Base-by-base conservation (phyloP, 129 eudicot genomes). In the Cynara cardunculus region DNA sequence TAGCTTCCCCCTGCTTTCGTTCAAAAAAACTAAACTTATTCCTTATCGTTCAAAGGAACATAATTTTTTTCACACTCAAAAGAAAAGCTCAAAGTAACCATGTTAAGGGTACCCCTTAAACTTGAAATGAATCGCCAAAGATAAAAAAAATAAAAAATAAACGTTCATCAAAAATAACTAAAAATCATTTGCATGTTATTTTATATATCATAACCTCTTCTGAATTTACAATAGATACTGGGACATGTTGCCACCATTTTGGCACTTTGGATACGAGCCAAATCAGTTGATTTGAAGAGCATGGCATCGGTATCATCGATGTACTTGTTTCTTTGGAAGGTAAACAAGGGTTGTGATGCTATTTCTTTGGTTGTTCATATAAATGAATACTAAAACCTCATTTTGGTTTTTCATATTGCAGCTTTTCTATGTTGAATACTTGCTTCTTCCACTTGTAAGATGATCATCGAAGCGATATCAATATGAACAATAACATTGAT, bases 301-400 rank as follows among this genome's bases (percentile, higher is more conserved):
- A 27, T 61, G 19, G 24, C 73, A 13, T 83, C 86, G 0, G 3
- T 77, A 77, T 83, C 82, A 61, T 71, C 82, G 9, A 83, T 83
- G 86, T 83, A 83, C 59, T 27, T 83, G 39, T 83, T 76, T 83
- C 82, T 83, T 46, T 83, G 86, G 86, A 83, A 83, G 86, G 86
- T 82, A 82, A 66, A 32, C 25, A 16, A 28, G 34, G 72, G 16
- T 71, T 34, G 19, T 3, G 53, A 71, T 44, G 3, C n/a, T 19
- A 18, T 25, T 6, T 74, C n/a, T 18, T 28, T n/a, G 6, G 25
- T 18, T 70, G 24, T 35, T 70, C 25, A 30, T 34, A 71, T 71
- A 4, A 1, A 19, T 7, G 3, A 71, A 7, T 34, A 39, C 75
- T 71, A 71, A 71, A 7, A 12, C 28, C 2, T 19, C 3, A n/a